phyloP scores from a whole-genome alignment of 208 protist species.

The Crithidia acanthocephali region DNA sequence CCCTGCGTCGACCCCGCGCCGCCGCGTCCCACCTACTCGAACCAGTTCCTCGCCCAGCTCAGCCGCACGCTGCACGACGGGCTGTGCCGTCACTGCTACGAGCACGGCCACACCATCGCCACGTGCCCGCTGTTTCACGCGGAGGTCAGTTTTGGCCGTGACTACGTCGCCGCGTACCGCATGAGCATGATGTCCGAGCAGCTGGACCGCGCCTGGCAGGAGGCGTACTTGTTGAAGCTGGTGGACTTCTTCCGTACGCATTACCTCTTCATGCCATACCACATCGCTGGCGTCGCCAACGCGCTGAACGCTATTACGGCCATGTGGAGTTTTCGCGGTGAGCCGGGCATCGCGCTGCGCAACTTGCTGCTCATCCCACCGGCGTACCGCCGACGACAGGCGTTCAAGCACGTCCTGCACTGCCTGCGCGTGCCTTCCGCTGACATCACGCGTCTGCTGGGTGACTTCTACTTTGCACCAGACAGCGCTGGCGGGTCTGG shows the following conservation, averaged over 20 bases:
- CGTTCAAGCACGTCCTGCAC: constrained; percentile 82
- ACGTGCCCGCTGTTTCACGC: constrained; percentile 80
- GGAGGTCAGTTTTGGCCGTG: constrained; percentile 84
- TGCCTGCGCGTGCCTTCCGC: constrained; percentile 59
- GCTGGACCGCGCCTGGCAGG: constrained; percentile 74
- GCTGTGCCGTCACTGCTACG: constrained; percentile 85
- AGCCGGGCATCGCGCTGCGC: constrained; percentile 78
- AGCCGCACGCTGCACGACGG: constrained; percentile 68
- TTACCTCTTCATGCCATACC: constrained; percentile 76
- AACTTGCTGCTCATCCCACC: constrained; percentile 73
- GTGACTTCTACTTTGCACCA: constrained; percentile 64
- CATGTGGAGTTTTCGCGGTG: constrained; percentile 84
- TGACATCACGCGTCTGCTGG: constrained; percentile 61
- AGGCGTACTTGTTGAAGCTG: constrained; percentile 76
- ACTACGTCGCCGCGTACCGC: constrained; percentile 87
- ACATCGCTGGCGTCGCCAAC: constrained; percentile 84
- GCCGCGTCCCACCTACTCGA: constrained; percentile 56
- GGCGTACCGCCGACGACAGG: constrained; percentile 75
- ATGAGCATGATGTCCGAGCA: constrained; percentile 92
- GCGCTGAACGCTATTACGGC: constrained; percentile 84
- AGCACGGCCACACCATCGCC: constrained; percentile 64
- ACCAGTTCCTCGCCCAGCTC: constrained; percentile 55
- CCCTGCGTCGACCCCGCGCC: constrained; percentile 54
- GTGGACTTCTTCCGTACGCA: constrained; percentile 71
- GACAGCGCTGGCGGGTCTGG: constrained; percentile 30